Evolutionary conservation across 768 basidiomycete genomes (phyloP), one percentile per base, ranked within the genome.

Genomic region (Trichaptum fuscoviolaceum): DNA sequence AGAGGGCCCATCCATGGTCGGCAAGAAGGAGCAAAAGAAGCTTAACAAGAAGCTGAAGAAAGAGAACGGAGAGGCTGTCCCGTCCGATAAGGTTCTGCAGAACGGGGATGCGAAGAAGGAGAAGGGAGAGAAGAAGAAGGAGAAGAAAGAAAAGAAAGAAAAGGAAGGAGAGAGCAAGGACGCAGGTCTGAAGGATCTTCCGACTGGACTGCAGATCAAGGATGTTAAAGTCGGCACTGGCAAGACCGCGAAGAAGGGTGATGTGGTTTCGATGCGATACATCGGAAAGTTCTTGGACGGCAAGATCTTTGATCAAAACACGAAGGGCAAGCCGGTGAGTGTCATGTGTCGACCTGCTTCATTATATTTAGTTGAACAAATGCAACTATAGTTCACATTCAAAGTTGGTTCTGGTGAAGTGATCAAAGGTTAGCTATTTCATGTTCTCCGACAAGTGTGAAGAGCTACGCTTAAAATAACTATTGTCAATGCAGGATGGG

Each of bases 211-310:
- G 64, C 86, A 90, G 76, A 80, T 93, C 69, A 77, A 83, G 69
- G 96, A 99, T 75, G 75, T 81, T 69, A 95, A 89, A 74, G 73
- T 85, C 61, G 96, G 96, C 59, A 85, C 84, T 0, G 96, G 96
- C n/a, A 87, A 91, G 42, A 81, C 83, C 72, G 95, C 92, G 20
- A 97, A 96, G 82, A 85, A 87, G 65, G 96, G 96, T 18, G 87
- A 90, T 78, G 88, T 81, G 58, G 83, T 97, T 62, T 81, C 80
- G 64, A 92, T 99, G 90, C 83, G 96, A 66, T 99, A 98, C 78
- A 89, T 99, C 71, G 96, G 96, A 70, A 96, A 95, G 80, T 82
- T 97, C 58, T 76, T 79, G 63, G 86, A 88, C 68, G 91, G 90
- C 70, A 89, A 86, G 70, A 69, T 87, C 23, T 95, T 95, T 70